A percentile compares a stretch with the other conserved stretches of the same genome.
phyloP scores from a whole-genome alignment of 2,329 filamentous ascomycete genomes.

The Cladosporium sp. region DNA sequence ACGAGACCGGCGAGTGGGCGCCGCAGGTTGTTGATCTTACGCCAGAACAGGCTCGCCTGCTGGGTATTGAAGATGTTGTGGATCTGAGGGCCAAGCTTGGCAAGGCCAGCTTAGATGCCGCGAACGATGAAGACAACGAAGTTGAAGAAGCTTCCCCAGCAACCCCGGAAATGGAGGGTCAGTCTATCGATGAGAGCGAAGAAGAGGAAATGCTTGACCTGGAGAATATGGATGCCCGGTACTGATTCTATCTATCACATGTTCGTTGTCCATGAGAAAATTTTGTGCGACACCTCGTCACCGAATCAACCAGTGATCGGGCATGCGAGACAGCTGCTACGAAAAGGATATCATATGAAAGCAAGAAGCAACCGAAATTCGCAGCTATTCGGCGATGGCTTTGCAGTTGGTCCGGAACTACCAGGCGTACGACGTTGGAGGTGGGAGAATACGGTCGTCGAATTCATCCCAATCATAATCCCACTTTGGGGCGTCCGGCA shows the following conservation, averaged over 20 bases:
- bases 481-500: neutral
- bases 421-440: too few species aligned
- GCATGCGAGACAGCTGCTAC: too few species aligned
- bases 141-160: neutral
- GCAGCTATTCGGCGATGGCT: too few species aligned
- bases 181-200: slow-evolving; percentile 30
- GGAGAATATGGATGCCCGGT: slow-evolving; percentile 31
- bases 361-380: too few species aligned
- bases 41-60: slow-evolving; percentile 36
- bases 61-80: slow-evolving; percentile 30
- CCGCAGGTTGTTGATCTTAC: slow-evolving; percentile 56
- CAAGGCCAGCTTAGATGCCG: slow-evolving; percentile 14
- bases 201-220: slow-evolving; percentile 33
- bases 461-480: neutral
- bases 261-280: too few species aligned
- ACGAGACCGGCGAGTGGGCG: slow-evolving; percentile 62
- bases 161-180: too few species aligned
- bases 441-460: slow-evolving; percentile 5
- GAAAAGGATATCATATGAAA: too few species aligned
- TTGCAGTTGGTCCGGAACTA: too few species aligned
- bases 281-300: too few species aligned
- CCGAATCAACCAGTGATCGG: too few species aligned
- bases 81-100: slow-evolving; percentile 19
- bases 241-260: slow-evolving; percentile 10
- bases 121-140: slow-evolving; percentile 15